Evolutionary conservation across 768 basidiomycete species (phyloP), one percentile per base, ranked within the genome.

Genomic region (Tricholoma flavovirens): DNA sequence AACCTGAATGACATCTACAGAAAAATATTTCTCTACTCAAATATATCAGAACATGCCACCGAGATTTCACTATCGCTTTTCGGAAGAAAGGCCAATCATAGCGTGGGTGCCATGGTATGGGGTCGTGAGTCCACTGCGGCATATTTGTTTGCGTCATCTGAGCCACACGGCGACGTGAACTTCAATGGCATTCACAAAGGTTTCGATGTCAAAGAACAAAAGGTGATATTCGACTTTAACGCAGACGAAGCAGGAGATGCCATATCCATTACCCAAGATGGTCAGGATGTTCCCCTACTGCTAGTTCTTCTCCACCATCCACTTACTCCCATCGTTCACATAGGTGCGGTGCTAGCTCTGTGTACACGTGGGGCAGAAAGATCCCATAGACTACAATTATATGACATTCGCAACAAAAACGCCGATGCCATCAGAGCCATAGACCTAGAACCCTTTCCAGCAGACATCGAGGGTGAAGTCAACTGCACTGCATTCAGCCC

Each of bases 121-220:
- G 85, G 85, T 1, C 43, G 32, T 17, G 75, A 67, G 0, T 49
- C 63, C 0, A 77, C 80, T 0, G 58, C 71, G 0, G 60, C 72
- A 12, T 56, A 71, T 10, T 58, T 87, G 12, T 84, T 83, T 64
- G 79, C 81, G 0, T 86, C 83, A 1, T 81, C 83, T 1, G 84
- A 85, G 59, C 77, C 82, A 4, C 11, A 26, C 11, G 56, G 49
- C 14, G 62, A 66, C 5, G 60, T 61, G 8, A 56, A 53, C 26
- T 67, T 67, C 11, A 55, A 43, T 3, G 83, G 84, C 0, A 72
- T 64, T 38, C 86, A 88, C 59, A 75, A 71, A 40, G 79, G 72
- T 4, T 80, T 83, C 51, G 83, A 87, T 62, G 58, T 73, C 1
- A 56, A 51, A 15, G 65, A 42, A 35, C 56, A 63, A 6, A 63